These are phyloP conservation scores for Neonectria coccinea DNA, from an alignment of 2,329 filamentous ascomycete species.

Conservation along the genomic window DNA sequence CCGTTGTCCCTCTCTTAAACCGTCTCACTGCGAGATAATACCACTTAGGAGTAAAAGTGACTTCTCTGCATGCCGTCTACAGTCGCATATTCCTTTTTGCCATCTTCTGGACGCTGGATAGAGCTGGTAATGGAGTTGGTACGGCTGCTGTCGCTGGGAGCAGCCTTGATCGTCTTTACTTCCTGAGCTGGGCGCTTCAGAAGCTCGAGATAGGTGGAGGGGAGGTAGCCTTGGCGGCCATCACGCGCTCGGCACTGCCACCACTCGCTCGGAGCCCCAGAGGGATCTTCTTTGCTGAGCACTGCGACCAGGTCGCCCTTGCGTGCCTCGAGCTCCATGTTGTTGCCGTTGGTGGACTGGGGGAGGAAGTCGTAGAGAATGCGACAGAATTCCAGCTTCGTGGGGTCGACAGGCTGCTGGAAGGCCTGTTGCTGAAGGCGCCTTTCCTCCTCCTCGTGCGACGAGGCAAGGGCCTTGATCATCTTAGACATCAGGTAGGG, in stretches of 20 bases:
- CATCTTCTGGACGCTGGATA: constrained; percentile 52
- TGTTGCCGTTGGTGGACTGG: constrained; percentile 69
- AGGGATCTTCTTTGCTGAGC: constrained; percentile 89
- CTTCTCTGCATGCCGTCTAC: constrained; percentile 69
- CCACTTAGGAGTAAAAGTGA: constrained; percentile 65
- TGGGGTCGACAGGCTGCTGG: constrained; percentile 78
- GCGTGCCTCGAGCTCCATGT: constrained; percentile 88
- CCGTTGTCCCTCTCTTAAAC: constrained; percentile 16
- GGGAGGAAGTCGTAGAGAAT: constrained; percentile 95
- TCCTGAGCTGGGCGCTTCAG: constrained; percentile 65
- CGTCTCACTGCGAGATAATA: background rate
- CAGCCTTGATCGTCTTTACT: constrained; percentile 65
- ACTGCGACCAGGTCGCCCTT: constrained; percentile 97
- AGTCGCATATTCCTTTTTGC: constrained; percentile 65
- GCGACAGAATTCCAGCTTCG: constrained; percentile 95
- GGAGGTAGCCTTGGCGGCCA: constrained; percentile 90
- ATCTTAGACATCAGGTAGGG: constrained; percentile 98
- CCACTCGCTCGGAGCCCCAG: constrained; percentile 94
- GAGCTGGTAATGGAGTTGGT: constrained; percentile 64
- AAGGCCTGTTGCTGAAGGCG: constrained; percentile 64
- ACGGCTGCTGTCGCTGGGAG: constrained; percentile 60
- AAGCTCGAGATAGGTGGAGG: constrained; percentile 89
- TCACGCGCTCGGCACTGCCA: constrained; percentile 95
- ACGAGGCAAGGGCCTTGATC: constrained; percentile 84
- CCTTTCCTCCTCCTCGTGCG: constrained; percentile 84